Base-by-base conservation (phyloP, 768 basidiomycete species). In the Tubosaeta brunneosetosa region DNA sequence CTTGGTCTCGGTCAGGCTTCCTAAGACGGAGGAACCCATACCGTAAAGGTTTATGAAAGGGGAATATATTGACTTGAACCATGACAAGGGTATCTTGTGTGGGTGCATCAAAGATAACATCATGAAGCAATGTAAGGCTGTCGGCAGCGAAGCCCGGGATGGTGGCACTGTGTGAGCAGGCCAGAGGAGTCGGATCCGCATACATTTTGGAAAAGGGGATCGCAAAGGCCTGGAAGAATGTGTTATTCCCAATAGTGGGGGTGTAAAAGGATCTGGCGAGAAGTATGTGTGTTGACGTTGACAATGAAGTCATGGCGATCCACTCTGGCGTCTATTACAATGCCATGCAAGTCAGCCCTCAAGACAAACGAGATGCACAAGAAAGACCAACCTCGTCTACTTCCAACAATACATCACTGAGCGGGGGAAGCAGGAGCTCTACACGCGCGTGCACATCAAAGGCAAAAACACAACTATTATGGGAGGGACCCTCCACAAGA, bases 231-330 rank as follows among this genome's bases (percentile, higher is more conserved):
- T 55, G 41, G 17, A 63, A 25, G 26, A 34, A 27, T 3, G 60
- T 55, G 16, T 5, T 12, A 50, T 50, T 56, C 17, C 53, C 57
- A 3, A 22, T 29, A 8, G 27, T 2, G 3, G 19, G 6, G 27
- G 27, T 29, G 27, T 29, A 29, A 29, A 29, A 29, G 27, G 27
- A 17, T 8, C 33, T 16, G 9, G 57, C 47, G 5, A 65, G 26
- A 1, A 65, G 16, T 5, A 63, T 22, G 49, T 63, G 60, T 2
- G 62, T 62, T 17, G 57, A 59, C 10, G 62, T 63, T 11, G 62
- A 63, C 8, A 22, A 41, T 7, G 10, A 34, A 34, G 33, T 34
- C 33, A 34, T 8, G 33, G 8, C 10, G 1, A 2, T 34, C 4
- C 33, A 34, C 2, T 14, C 14, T 11, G 33, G 33, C 12, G 33